phyloP scores from a whole-genome alignment of 2,329 filamentous ascomycete genomes.

The Verticillium nonalfalfae region DNA sequence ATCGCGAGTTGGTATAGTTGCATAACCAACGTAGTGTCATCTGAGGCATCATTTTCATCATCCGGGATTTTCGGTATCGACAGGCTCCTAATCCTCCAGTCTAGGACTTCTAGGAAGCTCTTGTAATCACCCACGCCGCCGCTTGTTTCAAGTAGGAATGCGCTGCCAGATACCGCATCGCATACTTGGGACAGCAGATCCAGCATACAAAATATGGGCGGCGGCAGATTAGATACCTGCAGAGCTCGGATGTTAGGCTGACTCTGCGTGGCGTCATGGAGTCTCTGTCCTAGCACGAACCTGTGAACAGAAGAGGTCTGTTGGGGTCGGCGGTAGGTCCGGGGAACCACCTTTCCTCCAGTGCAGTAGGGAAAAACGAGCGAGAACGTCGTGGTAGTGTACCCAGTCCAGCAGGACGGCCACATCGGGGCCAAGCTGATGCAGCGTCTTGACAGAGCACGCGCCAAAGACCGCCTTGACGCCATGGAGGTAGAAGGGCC shows the following conservation, averaged over 20 bases:
- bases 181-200: conserved; percentile 14
- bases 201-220: conserved; percentile 9
- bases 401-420: conserved; percentile 15
- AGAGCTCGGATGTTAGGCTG: conserved; percentile 1
- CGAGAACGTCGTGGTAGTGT: conserved; percentile 19
- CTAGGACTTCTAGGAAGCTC: conserved; percentile 16
- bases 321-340: background rate
- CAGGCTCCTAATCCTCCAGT: conserved; percentile 18
- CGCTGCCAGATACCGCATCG: conserved; percentile 6
- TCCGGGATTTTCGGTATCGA: conserved; percentile 1
- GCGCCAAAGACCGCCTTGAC: conserved; percentile 13
- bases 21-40: background rate
- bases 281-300: background rate
- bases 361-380: conserved; percentile 19
- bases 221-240: conserved; percentile 2
- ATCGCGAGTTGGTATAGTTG: conserved; percentile 19
- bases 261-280: background rate
- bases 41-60: background rate
- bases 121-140: conserved; percentile 11
- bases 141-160: background rate
- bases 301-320: background rate
- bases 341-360: conserved; percentile 11
- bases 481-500: conserved; percentile 19
- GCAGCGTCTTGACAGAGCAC: conserved; percentile 2
- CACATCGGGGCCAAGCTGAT: conserved; percentile 7